Percentiles rank a stretch among this genome's conserved stretches.
These are phyloP conservation scores for Irpex sp. DNA, from an alignment of 1,284 basidiomycete species.

Conservation along the genomic window DNA sequence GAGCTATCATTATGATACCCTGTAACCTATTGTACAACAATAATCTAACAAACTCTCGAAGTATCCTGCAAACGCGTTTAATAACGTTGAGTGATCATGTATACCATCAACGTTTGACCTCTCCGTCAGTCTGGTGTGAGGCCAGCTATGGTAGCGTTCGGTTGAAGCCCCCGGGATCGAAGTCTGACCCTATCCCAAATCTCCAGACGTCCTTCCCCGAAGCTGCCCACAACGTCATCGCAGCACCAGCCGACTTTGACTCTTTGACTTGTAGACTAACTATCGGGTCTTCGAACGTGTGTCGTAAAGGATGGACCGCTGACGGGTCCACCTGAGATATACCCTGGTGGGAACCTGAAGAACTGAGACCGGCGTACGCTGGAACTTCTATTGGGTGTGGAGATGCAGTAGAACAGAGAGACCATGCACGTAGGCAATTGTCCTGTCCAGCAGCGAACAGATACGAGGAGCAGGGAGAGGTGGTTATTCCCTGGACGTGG, in stretches of 20 bases:
- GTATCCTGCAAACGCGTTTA: too few relatives aligned
- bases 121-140: too few relatives aligned
- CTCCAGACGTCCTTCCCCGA: conserved; percentile 11
- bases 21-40: too few relatives aligned
- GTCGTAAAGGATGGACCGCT: background rate
- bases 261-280: conserved; percentile 9
- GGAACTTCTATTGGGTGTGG: background rate
- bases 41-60: too few relatives aligned
- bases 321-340: background rate
- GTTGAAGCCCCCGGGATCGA: background rate
- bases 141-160: background rate
- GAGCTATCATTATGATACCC: too few relatives aligned
- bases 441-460: conserved; percentile 74
- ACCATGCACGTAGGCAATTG: conserved; percentile 62
- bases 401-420: conserved; percentile 45
- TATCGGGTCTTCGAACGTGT: conserved; percentile 8
- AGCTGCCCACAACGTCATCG: conserved; percentile 13
- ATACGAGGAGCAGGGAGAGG: conserved; percentile 59
- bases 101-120: too few relatives aligned
- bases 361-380: background rate
- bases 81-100: too few relatives aligned
- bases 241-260: background rate
- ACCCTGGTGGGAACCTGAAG: background rate
- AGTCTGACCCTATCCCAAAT: conserved; percentile 11
- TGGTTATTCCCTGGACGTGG: conserved; percentile 47